Conservation (phyloP, 371 early-diverging fungal species). For the Rhizomucor miehei region DNA sequence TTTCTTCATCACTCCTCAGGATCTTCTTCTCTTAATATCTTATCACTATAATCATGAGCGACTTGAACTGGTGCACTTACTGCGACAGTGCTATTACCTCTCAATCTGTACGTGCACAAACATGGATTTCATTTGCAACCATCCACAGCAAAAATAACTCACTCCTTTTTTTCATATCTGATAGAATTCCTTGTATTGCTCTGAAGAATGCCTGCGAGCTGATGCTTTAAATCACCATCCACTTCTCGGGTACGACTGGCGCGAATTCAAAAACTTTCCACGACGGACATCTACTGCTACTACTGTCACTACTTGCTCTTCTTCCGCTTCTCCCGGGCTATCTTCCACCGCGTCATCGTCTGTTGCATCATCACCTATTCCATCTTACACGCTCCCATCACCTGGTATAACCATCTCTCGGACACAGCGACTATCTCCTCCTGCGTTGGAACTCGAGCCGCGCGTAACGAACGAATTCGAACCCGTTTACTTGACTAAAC, state of each 20-base stretch:
- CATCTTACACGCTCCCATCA: constrained; percentile 1
- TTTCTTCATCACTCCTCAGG: too few species aligned
- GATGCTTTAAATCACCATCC: constrained; percentile 28
- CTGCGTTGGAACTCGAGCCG: neutral
- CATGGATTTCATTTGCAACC: neutral
- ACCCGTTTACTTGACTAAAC: too few species aligned
- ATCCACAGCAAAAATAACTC: neutral
- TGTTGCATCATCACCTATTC: neutral
- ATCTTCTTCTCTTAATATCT: neutral
- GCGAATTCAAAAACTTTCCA: constrained; percentile 26
- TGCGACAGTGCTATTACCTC: constrained; percentile 1
- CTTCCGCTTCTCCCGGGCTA: neutral
- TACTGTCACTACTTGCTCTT: neutral
- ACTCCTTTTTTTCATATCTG: neutral
- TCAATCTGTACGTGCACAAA: neutral
- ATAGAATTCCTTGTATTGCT: constrained; percentile 29
- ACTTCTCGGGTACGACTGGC: constrained; percentile 25
- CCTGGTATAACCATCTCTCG: neutral
- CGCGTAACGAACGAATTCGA: too few species aligned
- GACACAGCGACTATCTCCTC: neutral
- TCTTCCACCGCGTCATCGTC: constrained; percentile 6
- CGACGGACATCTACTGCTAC: constrained; percentile 2
- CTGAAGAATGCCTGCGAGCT: constrained; percentile 23
- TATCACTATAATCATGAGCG: neutral
- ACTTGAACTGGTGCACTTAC: constrained; percentile 1